Evolutionary conservation across 2,329 filamentous ascomycete species (phyloP).

Genomic region (Scedosporium minutisporum): DNA sequence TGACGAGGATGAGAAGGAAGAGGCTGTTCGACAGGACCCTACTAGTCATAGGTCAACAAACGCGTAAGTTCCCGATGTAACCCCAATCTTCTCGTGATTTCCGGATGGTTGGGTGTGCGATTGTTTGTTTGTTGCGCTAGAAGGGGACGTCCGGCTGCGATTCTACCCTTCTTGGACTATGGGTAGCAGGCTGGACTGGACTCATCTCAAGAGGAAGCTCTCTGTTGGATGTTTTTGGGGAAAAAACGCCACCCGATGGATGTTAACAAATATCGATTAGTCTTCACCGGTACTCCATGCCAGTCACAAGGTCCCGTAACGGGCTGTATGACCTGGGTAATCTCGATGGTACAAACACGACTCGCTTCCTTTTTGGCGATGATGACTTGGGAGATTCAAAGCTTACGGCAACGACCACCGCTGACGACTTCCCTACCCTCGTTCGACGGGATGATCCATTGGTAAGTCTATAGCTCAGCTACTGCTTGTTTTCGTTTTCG

Average conservation of each 20-base stretch:
- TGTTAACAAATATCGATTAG: slow-evolving; percentile 29
- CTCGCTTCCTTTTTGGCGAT: slow-evolving; percentile 77
- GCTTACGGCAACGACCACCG: slow-evolving; percentile 41
- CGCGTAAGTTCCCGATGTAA: slow-evolving; percentile 52
- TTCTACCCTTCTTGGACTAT: no score
- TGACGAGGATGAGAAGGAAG: slow-evolving; percentile 79
- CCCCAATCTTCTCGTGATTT: not conserved
- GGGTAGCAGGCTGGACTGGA: not conserved
- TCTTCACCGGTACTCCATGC: slow-evolving; percentile 88
- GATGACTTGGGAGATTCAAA: slow-evolving; percentile 32
- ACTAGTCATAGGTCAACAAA: slow-evolving; percentile 65
- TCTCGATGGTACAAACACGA: slow-evolving; percentile 75
- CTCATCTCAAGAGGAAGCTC: no score
- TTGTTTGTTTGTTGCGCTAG: no score
- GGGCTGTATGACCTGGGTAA: slow-evolving; percentile 51
- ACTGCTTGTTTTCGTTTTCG: not conserved
- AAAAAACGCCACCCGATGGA: not conserved
- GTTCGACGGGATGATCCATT: slow-evolving; percentile 53
- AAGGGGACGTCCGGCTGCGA: no score
- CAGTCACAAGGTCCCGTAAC: slow-evolving; percentile 62
- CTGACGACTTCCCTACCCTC: slow-evolving; percentile 81
- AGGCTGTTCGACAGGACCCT: slow-evolving; percentile 58
- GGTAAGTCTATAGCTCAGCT: slow-evolving; percentile 28
- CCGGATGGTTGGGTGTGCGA: not conserved
- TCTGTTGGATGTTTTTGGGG: not conserved